Evolutionary conservation across 306 rosid genomes (phyloP), one percentile per base, ranked within the genome.

Genomic region (Citrullus mucosospermus): DNA sequence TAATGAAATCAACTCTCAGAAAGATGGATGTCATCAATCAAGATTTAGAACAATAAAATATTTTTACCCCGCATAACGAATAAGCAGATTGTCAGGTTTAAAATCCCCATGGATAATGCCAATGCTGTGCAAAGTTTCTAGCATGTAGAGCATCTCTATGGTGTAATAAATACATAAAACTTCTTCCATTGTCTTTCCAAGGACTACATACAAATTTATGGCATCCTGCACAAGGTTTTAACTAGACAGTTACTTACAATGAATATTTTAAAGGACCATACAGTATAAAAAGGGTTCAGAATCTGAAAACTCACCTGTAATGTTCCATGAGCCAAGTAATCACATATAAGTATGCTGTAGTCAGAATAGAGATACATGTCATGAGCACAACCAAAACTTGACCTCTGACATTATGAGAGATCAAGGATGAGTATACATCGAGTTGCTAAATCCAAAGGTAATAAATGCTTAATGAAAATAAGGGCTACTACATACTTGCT

Each of bases 81-180:
- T 83, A 34, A 95, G 93, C 84, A 95, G 83, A 87, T 95, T 95
- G 81, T 95, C 98, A 50, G 98, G 97, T 90, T 95, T 95, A 87
- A 95, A 92, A 91, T 95, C 98, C 41, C 98, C 93, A 85, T 92
- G 98, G 85, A 95, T 86, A 84, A 95, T 86, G 83, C 91, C 93
- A 82, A 80, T 91, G 61, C 81, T 88, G 80, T 91, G 97, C 85
- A 95, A 77, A 81, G 85, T 81, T 81, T 95, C 97, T 28, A 91
- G 85, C 96, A 91, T 91, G 83, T 85, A 83, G 80, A 95, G 90
- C 98, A 92, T 92, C 86, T 95, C 97, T 80, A 78, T 85, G 17
- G 97, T 91, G 89, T 92, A 92, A 78, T 92, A 92, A 71, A 95
- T 91, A 80, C 97, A 89, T 57, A 92, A 71, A 58, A 84, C 91